phyloP scores from a whole-genome alignment of 495 filamentous ascomycete species.

The Talaromyces proteolyticus region DNA sequence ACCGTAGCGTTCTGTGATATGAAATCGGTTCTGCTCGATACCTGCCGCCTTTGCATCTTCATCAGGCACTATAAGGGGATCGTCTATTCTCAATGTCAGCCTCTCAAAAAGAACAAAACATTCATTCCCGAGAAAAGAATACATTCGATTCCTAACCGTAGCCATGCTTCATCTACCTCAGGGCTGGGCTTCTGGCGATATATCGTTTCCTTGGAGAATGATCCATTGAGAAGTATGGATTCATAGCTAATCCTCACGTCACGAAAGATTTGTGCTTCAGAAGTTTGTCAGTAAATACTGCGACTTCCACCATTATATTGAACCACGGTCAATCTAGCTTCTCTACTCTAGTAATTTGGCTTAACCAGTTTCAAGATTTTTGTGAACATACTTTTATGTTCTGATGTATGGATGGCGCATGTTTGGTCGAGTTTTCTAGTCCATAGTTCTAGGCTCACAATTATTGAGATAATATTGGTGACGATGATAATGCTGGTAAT shows the following conservation, averaged over 20 bases:
- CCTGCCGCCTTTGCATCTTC: neutral
- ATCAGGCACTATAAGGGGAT: neutral
- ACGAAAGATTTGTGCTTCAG: neutral
- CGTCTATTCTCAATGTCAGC: neutral
- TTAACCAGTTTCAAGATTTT: no score
- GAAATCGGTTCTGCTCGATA: neutral
- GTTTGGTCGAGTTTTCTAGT: neutral
- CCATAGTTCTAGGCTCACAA: neutral
- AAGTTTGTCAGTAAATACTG: neutral
- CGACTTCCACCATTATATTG: neutral
- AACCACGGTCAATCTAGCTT: no score
- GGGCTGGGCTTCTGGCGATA: slow-evolving; percentile 26
- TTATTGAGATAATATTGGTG: neutral
- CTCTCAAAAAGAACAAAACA: neutral
- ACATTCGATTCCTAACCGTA: slow-evolving; percentile 4
- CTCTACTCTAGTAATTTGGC: no score
- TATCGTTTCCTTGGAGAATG: neutral
- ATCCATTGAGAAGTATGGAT: neutral
- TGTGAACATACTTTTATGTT: neutral
- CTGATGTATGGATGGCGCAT: neutral
- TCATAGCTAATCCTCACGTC: neutral
- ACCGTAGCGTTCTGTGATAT: neutral
- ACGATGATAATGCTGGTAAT: neutral
- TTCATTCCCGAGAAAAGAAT: neutral
- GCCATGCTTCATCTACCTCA: slow-evolving; percentile 54